Evolutionary conservation across 2,329 filamentous ascomycete species (phyloP), one percentile per base, ranked within the genome.

Genomic region (Sarocladium strictum): DNA sequence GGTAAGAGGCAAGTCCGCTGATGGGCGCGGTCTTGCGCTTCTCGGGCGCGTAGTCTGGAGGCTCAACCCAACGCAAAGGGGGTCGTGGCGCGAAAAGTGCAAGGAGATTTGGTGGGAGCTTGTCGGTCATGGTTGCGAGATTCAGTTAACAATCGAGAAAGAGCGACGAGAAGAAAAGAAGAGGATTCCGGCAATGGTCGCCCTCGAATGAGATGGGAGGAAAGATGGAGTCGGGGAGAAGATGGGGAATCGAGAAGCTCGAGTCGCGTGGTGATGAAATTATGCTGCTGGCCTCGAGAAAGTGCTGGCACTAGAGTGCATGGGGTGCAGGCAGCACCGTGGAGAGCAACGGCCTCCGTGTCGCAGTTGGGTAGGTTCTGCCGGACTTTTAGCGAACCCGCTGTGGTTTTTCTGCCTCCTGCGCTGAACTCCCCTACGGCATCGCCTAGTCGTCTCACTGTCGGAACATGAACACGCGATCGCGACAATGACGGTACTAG

Each of bases 51-150:
- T 89, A 79, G 72, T 97, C 93, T 63, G 81, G 78, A 6, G 91
- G 89, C 57, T 88, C 87, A 57, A 96, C 84, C 80, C 90, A 97
- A 72, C 91, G 88, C 68, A 97, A 76, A 57, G 93, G 88, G 63
- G 94, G 94, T 57, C 94, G 89, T 68, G 94, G 90, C 73, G 93
- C 89, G 76, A 99, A 99, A 62, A 97, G 89, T 72, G 89, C 89
- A 64, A 97, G 81, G 57, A 97, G 82, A 69, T 96, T 93, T 55
- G 89, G 90, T 56, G 94, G 93, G 19, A 99, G 87, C 74, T 95
- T 94, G 79, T 97, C 93, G 52, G 94, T 97, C 94, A 97, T 99
- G 58, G 56, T 35, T 23, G n/a, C 14, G 23, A 38, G 27, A 49
- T 66, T 63, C 49, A 64, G 15, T 23, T 9, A 23, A 37, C 21